Conservation (phyloP, 345 rosid genomes). For the sweet orange (Citrus sinensis) region DNA sequence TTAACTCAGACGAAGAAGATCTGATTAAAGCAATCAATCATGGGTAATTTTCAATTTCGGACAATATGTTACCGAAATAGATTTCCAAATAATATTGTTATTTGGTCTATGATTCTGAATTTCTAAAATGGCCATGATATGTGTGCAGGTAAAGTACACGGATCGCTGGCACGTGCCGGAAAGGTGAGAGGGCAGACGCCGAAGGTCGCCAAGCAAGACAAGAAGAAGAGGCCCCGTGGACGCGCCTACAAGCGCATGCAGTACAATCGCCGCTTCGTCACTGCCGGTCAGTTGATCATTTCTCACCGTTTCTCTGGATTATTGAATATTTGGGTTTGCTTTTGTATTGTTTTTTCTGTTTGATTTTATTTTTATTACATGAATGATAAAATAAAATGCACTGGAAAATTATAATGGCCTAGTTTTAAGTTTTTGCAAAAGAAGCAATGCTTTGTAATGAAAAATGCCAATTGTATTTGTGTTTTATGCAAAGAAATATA, state of each 20-base stretch:
- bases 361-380: neutral
- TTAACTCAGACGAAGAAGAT: neutral
- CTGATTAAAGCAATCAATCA: neutral
- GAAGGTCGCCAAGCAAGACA: conserved; percentile 85
- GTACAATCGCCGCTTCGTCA: conserved; percentile 91
- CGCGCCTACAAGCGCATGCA: conserved; percentile 89
- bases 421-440: neutral
- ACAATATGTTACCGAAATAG: no score
- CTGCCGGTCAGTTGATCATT: conserved; percentile 34
- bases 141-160: conserved; percentile 55
- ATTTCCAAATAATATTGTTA: neutral
- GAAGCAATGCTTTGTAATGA: neutral
- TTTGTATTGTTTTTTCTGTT: neutral
- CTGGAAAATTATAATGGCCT: neutral
- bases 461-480: neutral
- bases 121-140: neutral
- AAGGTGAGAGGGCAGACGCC: conserved; percentile 93
- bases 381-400: neutral
- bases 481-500: neutral
- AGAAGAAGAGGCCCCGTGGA: conserved; percentile 93
- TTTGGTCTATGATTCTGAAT: neutral
- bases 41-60: conserved; percentile 6
- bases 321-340: neutral
- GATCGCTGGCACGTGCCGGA: conserved; percentile 86
- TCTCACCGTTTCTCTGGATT: neutral